A percentile compares a stretch with the other conserved stretches of the same genome.
Conservation (phyloP, 176 grass and related monocot genomes). For the Aegilops bicornis region DNA sequence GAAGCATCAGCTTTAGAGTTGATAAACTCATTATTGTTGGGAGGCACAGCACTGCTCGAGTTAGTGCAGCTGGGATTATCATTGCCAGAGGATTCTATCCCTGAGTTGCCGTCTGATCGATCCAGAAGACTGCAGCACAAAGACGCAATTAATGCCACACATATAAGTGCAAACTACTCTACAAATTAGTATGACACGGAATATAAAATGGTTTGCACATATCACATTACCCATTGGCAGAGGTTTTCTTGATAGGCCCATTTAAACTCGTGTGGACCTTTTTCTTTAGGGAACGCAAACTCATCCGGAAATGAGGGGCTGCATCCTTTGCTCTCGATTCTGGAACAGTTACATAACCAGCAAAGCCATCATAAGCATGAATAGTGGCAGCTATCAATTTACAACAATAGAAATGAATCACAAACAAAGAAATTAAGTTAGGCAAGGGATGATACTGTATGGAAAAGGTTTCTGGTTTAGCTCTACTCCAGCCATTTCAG, state of each 20-base stretch:
- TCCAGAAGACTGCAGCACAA: constrained; percentile 45
- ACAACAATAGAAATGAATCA: not conserved
- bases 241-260: constrained; percentile 36
- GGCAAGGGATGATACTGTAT: not conserved
- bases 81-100: constrained; percentile 48
- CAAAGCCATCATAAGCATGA: not conserved
- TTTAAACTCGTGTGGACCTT: constrained; percentile 26
- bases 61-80: constrained; percentile 57
- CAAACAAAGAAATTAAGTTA: not conserved
- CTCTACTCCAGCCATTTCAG: not conserved
- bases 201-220: not conserved
- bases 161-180: not conserved
- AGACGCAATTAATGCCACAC: not conserved
- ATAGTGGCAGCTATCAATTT: not conserved
- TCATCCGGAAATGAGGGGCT: not conserved
- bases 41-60: constrained; percentile 34
- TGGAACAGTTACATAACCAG: constrained; percentile 24
- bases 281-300: constrained; percentile 2
- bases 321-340: constrained; percentile 19
- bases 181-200: not conserved
- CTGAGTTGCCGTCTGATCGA: constrained; percentile 55
- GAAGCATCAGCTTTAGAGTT: not conserved
- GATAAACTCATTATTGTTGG: not conserved
- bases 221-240: constrained; percentile 48
- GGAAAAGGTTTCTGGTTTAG: not conserved